Base-by-base conservation (phyloP, 2,329 filamentous ascomycete species). In the Aspergillus proliferans region DNA sequence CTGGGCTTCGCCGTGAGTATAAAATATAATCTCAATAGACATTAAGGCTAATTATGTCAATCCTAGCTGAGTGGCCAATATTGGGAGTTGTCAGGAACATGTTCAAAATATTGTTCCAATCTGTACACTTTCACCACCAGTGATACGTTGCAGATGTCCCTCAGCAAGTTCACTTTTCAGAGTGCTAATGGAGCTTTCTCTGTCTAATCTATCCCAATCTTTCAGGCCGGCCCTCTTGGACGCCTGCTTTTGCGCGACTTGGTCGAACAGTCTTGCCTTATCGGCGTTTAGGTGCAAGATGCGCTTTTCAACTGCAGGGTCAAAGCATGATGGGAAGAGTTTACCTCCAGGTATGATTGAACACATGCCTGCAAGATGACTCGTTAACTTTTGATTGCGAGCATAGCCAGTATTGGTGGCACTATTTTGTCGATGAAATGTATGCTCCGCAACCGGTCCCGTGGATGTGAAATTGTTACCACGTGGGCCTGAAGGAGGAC, bases 121-220 rank as follows among this genome's bases (percentile, higher is more conserved):
- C 45, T 68, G 61, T 40, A 69, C 64, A 46, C 69, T 68, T 49
- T 76, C 73, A 9, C 66, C 64, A 50, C 73, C 72, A 12, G 71
- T 67, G 61, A 76, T 71, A 12, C 69, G 60, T 46, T 75, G 71
- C 52, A 76, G 54, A 59, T 75, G 71, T 1, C 69, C 65, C 52
- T 77, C 75, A 3, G 75, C 74, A 46, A 77, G 57, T 47, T 77
- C 74, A 52, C 72, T 76, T 54, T 70, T 75, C 41, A 75, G 54
- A 2, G 69, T 67, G 38, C 71, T 72, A 18, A 73, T 71, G 24
- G 71, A 69, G 49, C 68, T 75, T 58, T 77, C 75, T 28, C 73
- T 62, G 51, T 75, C 71, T 41, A 75, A 52, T 45, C 64, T 70
- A 46, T 76, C 72, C 75, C 75, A 77, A 33, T 77, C 74, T 47